phyloP scores from a whole-genome alignment of 2,329 filamentous ascomycete species.

The Xylariaceae sp. region DNA sequence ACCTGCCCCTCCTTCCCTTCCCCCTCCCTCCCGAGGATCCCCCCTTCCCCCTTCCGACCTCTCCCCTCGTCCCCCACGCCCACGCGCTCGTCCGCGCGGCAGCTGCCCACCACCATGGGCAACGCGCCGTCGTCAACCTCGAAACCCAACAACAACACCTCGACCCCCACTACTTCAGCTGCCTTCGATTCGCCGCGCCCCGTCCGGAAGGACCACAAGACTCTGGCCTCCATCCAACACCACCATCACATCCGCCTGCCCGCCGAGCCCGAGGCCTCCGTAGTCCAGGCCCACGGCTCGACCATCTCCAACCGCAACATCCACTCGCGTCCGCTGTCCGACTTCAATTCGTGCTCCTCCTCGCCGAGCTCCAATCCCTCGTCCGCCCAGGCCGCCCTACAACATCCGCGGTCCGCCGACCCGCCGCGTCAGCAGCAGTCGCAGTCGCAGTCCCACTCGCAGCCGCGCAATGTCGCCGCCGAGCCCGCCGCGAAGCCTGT shows the following conservation, averaged over 20 bases:
- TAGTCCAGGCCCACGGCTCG: conserved; percentile 52
- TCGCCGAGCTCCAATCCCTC: conserved; percentile 24
- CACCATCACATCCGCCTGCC: conserved; percentile 40
- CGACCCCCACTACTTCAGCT: conserved; percentile 24
- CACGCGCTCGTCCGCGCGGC: too few relatives aligned
- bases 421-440: conserved; percentile 20
- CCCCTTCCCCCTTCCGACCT: too few relatives aligned
- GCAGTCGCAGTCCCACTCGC: too few relatives aligned
- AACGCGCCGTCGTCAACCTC: conserved; percentile 32
- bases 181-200: conserved; percentile 25
- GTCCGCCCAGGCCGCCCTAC: conserved; percentile 9
- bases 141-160: conserved; percentile 24
- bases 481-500: conserved; percentile 44
- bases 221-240: conserved; percentile 48
- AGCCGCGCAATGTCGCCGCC: conserved; percentile 25
- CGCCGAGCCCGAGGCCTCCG: conserved; percentile 54
- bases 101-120: too few relatives aligned
- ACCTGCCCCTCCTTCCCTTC: too few relatives aligned
- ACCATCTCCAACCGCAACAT: conserved; percentile 40
- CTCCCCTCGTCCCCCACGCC: too few relatives aligned
- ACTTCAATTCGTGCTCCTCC: conserved; percentile 40
- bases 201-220: conserved; percentile 38
- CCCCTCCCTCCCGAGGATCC: too few relatives aligned
- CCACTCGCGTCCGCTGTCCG: conserved; percentile 42
- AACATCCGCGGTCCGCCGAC: conserved; percentile 3